Evolutionary conservation across 2,329 filamentous ascomycete genomes (phyloP).

Genomic region (Colletotrichum horii): DNA sequence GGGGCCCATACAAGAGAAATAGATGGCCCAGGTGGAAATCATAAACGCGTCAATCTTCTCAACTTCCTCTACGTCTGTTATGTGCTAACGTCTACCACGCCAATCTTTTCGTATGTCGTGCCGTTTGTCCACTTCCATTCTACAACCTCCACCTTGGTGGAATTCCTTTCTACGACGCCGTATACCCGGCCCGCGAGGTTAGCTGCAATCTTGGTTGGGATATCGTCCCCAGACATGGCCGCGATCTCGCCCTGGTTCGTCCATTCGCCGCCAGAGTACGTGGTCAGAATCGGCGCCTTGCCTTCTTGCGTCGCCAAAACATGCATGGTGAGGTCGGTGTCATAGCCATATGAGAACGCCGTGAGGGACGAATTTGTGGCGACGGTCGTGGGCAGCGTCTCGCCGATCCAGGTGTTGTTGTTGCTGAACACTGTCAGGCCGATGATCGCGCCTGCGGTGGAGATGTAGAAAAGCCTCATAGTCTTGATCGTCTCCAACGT

Average conservation of each 20-base stretch:
- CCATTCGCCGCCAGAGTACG: constrained; percentile 10
- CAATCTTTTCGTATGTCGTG: constrained; percentile 18
- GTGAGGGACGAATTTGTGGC: not conserved
- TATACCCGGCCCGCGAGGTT: constrained; percentile 17
- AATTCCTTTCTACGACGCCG: constrained; percentile 4
- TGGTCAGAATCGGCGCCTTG: not conserved
- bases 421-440: not conserved
- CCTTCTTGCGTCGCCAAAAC: not conserved
- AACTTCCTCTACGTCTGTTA: not conserved
- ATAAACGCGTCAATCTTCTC: not conserved
- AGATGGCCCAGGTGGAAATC: not conserved
- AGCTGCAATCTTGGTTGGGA: constrained; percentile 7
- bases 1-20: not conserved
- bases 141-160: constrained; percentile 1
- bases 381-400: constrained; percentile 1
- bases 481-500: not conserved
- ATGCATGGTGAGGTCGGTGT: constrained; percentile 15
- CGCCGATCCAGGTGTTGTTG: not conserved
- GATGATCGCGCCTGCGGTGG: not conserved
- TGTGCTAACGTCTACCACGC: constrained; percentile 4
- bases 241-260: not conserved
- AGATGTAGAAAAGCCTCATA: constrained; percentile 9
- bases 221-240: constrained; percentile 7
- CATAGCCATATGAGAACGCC: constrained; percentile 15
- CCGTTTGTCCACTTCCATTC: constrained; percentile 22